Evolutionary conservation across 768 basidiomycete genomes (phyloP).

Genomic region (Tephrocybe sp.): DNA sequence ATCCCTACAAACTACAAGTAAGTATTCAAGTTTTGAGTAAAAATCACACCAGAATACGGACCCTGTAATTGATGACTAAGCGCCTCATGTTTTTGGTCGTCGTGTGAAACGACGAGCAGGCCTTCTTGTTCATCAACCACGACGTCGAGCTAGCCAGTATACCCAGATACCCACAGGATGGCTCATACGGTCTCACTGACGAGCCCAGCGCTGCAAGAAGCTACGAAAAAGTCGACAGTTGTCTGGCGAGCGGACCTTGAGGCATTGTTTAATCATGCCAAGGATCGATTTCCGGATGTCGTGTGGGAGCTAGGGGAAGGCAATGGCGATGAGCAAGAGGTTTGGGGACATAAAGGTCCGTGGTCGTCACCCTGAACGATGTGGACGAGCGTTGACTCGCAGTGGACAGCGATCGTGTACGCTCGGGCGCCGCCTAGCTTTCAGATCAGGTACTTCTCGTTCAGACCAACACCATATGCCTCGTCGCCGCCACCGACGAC

Average conservation of each 20-base stretch:
- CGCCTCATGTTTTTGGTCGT: slow-evolving; percentile 21
- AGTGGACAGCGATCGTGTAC: slow-evolving; percentile 73
- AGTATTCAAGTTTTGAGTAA: background rate
- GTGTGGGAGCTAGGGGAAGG: slow-evolving; percentile 78
- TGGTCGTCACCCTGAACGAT: background rate
- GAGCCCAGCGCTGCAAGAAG: slow-evolving; percentile 57
- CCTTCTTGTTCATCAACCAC: slow-evolving; percentile 12
- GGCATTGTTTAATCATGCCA: slow-evolving; percentile 75
- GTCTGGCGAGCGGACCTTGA: slow-evolving; percentile 84
- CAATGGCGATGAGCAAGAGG: slow-evolving; percentile 53
- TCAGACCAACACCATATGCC: slow-evolving; percentile 51
- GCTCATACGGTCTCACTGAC: slow-evolving; percentile 9
- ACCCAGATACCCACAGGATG: slow-evolving; percentile 23
- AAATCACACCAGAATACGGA: background rate
- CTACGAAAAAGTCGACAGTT: slow-evolving; percentile 63
- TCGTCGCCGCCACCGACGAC: slow-evolving; percentile 54
- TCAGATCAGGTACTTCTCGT: slow-evolving; percentile 85
- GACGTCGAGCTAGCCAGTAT: slow-evolving; percentile 14
- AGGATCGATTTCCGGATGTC: slow-evolving; percentile 94
- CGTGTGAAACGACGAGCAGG: slow-evolving; percentile 20
- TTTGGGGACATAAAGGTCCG: slow-evolving; percentile 96
- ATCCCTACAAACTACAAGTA: no score
- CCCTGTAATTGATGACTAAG: slow-evolving; percentile 15
- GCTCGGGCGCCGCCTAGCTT: slow-evolving; percentile 92
- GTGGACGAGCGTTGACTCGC: background rate